phyloP scores from a whole-genome alignment of 2,329 filamentous ascomycete species.

The Verticillium albo-atrum region DNA sequence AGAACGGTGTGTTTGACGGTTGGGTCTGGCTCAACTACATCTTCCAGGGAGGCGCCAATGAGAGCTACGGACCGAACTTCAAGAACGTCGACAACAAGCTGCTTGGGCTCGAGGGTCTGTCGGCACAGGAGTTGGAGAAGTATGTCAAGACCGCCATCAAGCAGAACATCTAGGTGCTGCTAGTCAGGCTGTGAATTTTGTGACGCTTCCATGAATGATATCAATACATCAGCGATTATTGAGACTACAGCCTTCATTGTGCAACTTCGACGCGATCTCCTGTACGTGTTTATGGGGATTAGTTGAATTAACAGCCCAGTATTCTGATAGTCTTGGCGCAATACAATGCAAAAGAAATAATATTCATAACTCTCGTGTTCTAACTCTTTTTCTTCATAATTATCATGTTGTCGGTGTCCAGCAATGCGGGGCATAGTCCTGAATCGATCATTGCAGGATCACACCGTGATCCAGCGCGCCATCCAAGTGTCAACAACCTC shows the following conservation, averaged over 20 bases:
- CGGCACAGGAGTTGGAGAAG: background rate
- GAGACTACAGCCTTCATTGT: background rate
- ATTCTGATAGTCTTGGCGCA: too few species aligned
- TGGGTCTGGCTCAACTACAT: background rate
- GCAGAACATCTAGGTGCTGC: background rate
- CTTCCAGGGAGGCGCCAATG: background rate
- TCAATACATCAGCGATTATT: background rate
- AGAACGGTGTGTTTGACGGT: background rate
- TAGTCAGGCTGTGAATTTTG: background rate
- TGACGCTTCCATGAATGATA: background rate
- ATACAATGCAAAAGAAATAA: too few species aligned
- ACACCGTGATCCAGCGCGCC: slow-evolving; percentile 15
- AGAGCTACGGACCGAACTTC: slow-evolving; percentile 24
- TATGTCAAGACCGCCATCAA: background rate
- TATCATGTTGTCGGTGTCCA: too few species aligned
- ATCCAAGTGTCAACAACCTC: slow-evolving; percentile 17
- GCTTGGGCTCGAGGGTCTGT: slow-evolving; percentile 32
- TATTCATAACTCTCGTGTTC: too few species aligned
- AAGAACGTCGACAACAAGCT: slow-evolving; percentile 37
- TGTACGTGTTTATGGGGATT: too few species aligned
- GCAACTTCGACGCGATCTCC: too few species aligned
- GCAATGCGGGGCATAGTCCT: too few species aligned
- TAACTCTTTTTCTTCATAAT: too few species aligned
- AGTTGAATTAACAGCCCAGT: too few species aligned
- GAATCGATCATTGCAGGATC: background rate